Conservation (phyloP, 345 rosid genomes). For the Psidium guajava region DNA sequence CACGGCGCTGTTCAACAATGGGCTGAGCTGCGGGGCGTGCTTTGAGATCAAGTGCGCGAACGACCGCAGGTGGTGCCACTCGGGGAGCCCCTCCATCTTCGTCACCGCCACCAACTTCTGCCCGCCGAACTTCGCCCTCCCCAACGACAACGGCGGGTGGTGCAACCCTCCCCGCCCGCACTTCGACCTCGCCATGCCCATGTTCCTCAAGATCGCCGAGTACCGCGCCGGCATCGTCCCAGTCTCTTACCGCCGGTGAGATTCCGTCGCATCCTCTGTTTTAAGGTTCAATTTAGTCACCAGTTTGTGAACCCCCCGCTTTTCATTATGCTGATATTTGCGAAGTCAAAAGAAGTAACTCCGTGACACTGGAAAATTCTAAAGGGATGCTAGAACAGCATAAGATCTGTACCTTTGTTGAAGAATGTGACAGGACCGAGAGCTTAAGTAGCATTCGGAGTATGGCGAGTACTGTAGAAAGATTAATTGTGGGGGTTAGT, state of each 20-base stretch:
- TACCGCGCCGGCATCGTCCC: constrained; percentile 55
- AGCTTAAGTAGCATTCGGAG: background rate
- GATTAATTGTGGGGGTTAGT: background rate
- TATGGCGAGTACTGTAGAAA: background rate
- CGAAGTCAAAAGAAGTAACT: background rate
- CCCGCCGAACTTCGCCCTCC: constrained; percentile 35
- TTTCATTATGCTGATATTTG: background rate
- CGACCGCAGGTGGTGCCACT: constrained; percentile 35
- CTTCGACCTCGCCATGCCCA: constrained; percentile 50
- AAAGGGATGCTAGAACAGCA: background rate
- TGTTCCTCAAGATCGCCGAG: constrained; percentile 48
- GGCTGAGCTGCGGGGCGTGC: constrained; percentile 40
- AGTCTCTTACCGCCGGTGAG: constrained; percentile 32
- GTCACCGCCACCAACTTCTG: constrained; percentile 44
- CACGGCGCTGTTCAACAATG: constrained; percentile 41
- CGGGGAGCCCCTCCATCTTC: constrained; percentile 32
- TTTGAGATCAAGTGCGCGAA: constrained; percentile 36
- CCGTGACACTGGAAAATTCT: too few species aligned
- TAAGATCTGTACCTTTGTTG: background rate
- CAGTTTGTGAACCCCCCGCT: background rate
- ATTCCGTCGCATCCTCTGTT: background rate
- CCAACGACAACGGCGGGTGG: constrained; percentile 47
- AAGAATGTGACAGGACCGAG: background rate
- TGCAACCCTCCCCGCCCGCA: constrained; percentile 52
- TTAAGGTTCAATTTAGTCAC: background rate